phyloP scores from a whole-genome alignment of 2,329 filamentous ascomycete species.

The Aspergillus quadrilineatus region DNA sequence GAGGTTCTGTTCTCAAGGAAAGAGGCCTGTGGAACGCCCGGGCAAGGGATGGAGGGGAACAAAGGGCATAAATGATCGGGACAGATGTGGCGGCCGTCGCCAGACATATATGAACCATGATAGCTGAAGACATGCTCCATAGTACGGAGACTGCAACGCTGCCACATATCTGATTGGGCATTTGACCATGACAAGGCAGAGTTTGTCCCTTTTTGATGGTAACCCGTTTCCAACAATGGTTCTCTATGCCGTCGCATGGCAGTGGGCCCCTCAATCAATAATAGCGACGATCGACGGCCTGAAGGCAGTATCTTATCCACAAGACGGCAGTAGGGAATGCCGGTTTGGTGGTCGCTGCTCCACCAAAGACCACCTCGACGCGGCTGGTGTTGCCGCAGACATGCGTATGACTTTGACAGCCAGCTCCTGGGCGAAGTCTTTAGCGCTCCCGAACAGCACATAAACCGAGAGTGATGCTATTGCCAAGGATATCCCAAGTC shows the following conservation, averaged over 20 bases:
- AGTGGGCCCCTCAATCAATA: background rate
- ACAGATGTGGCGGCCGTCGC: background rate
- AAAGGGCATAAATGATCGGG: background rate
- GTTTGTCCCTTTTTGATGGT: background rate
- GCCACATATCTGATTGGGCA: background rate
- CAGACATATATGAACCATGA: background rate
- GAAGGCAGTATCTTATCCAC: background rate
- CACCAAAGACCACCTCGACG: background rate
- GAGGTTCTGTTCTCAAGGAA: background rate
- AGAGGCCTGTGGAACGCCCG: background rate
- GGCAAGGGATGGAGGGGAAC: background rate
- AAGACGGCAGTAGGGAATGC: background rate
- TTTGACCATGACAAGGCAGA: background rate
- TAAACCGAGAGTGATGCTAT: background rate
- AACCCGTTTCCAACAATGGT: background rate
- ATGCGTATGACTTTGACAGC: background rate
- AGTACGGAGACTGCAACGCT: background rate
- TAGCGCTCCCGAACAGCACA: background rate
- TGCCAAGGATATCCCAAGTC: background rate
- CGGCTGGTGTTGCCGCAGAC: background rate
- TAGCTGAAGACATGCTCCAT: background rate
- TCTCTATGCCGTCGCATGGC: background rate
- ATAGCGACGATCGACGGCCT: conserved; percentile 2
- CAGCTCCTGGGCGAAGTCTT: background rate
- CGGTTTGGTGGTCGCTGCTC: background rate